Evolutionary conservation across 257 asterid genomes (phyloP).

Genomic region (Lithospermum erythrorhizon): DNA sequence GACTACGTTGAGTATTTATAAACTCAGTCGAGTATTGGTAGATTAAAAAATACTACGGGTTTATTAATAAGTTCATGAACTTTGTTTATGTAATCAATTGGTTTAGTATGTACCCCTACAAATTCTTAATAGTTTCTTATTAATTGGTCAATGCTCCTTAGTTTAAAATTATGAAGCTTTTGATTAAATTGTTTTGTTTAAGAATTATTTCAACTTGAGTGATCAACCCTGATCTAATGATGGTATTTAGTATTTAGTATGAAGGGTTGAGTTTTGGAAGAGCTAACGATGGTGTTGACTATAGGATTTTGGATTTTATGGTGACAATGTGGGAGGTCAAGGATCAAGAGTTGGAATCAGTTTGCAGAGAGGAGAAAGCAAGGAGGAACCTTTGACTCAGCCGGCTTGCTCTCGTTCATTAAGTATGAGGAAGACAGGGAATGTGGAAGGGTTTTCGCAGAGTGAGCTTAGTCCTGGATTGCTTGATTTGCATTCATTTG

Average conservation of each 20-base stretch:
- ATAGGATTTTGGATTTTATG: conserved; percentile 7
- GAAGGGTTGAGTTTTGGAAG: neutral
- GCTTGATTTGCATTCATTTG: conserved; percentile 28
- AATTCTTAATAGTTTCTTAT: no score
- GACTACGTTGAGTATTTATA: no score
- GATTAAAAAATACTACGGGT: no score
- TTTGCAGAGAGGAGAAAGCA: conserved; percentile 16
- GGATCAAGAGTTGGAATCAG: conserved; percentile 16
- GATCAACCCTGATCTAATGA: no score
- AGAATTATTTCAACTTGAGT: no score
- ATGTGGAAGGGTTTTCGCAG: conserved; percentile 8
- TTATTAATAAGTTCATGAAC: no score
- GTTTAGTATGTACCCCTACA: no score
- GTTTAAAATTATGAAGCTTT: neutral
- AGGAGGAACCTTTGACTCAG: conserved; percentile 15
- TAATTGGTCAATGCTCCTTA: neutral
- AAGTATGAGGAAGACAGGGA: conserved; percentile 16
- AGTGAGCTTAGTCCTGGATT: conserved; percentile 26
- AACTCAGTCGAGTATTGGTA: no score
- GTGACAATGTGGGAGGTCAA: conserved; percentile 13
- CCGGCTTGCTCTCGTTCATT: conserved; percentile 10
- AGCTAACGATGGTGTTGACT: neutral
- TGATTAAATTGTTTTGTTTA: conserved; percentile 20
- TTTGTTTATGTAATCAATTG: no score
- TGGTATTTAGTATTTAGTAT: no score